Conservation (phyloP, 2,329 filamentous ascomycete species). For the Penicillium frequentans region DNA sequence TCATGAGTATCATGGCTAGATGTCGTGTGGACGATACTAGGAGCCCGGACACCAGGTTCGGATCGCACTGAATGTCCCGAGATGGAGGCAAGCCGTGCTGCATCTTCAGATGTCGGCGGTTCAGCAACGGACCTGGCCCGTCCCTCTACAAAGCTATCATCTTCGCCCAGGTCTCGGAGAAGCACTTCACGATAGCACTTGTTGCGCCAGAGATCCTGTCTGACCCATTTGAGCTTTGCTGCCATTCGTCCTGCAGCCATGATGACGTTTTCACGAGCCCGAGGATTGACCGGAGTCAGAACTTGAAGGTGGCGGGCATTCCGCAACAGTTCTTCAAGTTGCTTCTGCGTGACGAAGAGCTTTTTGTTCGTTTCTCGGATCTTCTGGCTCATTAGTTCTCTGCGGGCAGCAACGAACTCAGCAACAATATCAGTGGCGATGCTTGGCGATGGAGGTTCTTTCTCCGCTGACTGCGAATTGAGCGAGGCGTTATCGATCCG, state of each 20-base stretch:
- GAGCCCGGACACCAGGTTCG: constrained; percentile 20
- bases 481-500: constrained; percentile 61
- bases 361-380: constrained; percentile 82
- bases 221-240: constrained; percentile 88
- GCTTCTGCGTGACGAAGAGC: constrained; percentile 69
- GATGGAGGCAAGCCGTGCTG: constrained; percentile 14
- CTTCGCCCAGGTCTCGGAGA: constrained; percentile 80
- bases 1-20: constrained; percentile 25
- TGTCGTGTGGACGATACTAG: constrained; percentile 24
- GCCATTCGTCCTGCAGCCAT: constrained; percentile 79
- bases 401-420: constrained; percentile 79
- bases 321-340: constrained; percentile 77
- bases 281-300: constrained; percentile 85
- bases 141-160: constrained; percentile 39
- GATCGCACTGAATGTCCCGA: constrained; percentile 21
- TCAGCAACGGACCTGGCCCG: constrained; percentile 31
- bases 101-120: constrained; percentile 13
- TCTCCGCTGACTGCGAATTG: constrained; percentile 64
- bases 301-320: constrained; percentile 90
- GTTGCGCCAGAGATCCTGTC: constrained; percentile 88
- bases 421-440: constrained; percentile 77
- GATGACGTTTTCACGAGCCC: constrained; percentile 83
- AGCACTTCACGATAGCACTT: constrained; percentile 90
- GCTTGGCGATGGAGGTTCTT: constrained; percentile 72
- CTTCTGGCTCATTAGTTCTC: constrained; percentile 78